Conservation (phyloP, 73 alveolate genomes). For the Symbiodinium natans region DNA sequence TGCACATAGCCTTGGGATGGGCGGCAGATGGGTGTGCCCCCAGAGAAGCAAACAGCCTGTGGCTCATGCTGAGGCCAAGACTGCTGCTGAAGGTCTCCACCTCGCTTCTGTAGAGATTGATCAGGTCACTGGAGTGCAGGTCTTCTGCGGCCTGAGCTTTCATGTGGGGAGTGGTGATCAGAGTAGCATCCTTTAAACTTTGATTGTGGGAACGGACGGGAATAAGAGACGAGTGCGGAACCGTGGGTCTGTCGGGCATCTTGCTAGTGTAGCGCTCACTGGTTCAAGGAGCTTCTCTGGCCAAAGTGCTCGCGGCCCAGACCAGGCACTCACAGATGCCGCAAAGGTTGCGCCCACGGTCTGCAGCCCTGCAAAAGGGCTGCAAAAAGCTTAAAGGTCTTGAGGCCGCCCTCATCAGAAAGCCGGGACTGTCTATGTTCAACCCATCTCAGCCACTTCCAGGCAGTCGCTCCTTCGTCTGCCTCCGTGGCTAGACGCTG, state of each 20-base stretch:
- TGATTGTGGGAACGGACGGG: too few relatives aligned
- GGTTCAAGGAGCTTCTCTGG: too few relatives aligned
- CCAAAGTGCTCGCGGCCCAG: conserved; percentile 47
- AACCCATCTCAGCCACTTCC: too few relatives aligned
- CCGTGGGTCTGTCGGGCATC: too few relatives aligned
- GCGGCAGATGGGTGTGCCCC: not conserved
- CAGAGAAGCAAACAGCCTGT: too few relatives aligned
- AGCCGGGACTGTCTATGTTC: too few relatives aligned
- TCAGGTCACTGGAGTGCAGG: conserved; percentile 63
- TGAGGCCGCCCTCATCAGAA: too few relatives aligned
- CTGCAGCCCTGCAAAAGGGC: conserved; percentile 60
- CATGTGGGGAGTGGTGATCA: not conserved
- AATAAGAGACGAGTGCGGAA: too few relatives aligned
- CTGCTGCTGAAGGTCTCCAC: not conserved
- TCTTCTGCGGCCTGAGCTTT: conserved; percentile 40
- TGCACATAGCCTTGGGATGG: not conserved
- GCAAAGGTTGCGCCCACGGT: conserved; percentile 76
- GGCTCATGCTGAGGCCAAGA: conserved; percentile 10
- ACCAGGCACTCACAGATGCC: conserved; percentile 46
- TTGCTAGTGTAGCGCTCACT: too few relatives aligned
- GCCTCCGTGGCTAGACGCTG: conserved; percentile 81
- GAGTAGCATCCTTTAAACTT: too few relatives aligned
- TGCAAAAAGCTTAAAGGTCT: too few relatives aligned
- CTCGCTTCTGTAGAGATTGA: conserved; percentile 48
- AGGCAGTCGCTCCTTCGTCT: conserved; percentile 70